phyloP scores from a whole-genome alignment of 768 basidiomycete species.

The Podaxis rugospora region DNA sequence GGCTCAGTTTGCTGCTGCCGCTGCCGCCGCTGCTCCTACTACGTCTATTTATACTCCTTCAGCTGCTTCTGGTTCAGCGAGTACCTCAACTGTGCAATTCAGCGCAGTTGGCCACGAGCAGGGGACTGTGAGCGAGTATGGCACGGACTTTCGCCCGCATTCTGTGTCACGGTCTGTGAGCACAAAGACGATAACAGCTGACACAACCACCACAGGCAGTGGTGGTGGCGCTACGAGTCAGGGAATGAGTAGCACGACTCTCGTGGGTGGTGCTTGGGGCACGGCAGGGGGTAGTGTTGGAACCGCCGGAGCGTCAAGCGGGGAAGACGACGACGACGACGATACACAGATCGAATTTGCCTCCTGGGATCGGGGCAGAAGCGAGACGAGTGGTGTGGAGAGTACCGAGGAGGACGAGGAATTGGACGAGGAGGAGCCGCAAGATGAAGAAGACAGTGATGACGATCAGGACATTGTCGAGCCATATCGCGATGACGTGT shows the following conservation, averaged over 20 bases:
- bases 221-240: background rate
- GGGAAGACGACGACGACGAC: background rate
- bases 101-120: background rate
- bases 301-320: background rate
- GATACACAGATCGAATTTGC: background rate
- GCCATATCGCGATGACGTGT: background rate
- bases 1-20: background rate
- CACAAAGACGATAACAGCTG: background rate
- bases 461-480: background rate
- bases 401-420: constrained; percentile 1
- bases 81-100: background rate
- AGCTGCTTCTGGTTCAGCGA: background rate
- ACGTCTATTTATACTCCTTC: background rate
- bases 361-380: constrained; percentile 4
- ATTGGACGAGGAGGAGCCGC: background rate
- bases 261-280: background rate
- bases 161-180: background rate
- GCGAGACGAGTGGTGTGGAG: background rate
- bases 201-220: background rate
- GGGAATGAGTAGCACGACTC: background rate
- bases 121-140: background rate
- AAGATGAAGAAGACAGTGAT: background rate
- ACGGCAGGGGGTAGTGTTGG: background rate
- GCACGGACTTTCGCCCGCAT: background rate
- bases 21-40: background rate